phyloP scores from a whole-genome alignment of 2,329 filamentous ascomycete genomes.

The Pleoardoris graminearum region DNA sequence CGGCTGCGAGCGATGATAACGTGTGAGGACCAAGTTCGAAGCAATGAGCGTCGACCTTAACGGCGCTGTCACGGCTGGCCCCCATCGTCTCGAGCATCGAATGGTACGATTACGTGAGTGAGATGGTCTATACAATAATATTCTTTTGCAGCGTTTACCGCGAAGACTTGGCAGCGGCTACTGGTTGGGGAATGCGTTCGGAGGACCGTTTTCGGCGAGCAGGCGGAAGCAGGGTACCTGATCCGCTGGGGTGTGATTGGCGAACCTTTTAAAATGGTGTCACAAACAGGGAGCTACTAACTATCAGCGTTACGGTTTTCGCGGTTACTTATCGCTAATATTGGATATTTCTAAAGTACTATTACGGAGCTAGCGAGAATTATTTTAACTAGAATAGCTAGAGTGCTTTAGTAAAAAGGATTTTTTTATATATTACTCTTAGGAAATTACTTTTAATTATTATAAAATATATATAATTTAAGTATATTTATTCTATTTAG shows the following conservation, averaged over 20 bases:
- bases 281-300: conserved; percentile 1
- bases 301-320: conserved; percentile 8
- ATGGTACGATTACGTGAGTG: not conserved
- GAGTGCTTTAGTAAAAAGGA: too few species aligned
- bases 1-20: conserved; percentile 18
- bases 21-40: conserved; percentile 14
- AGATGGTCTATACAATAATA: not conserved
- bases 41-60: conserved; percentile 4
- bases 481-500: too few species aligned
- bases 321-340: not conserved
- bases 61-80: not conserved
- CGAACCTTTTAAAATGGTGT: conserved; percentile 11
- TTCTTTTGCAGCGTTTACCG: conserved; percentile 28
- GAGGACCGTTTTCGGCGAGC: conserved; percentile 19
- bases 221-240: conserved; percentile 11
- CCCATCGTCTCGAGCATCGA: not conserved
- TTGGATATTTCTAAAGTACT: not conserved
- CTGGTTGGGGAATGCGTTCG: conserved; percentile 17
- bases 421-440: too few species aligned
- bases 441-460: too few species aligned
- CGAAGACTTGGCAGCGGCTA: conserved; percentile 26
- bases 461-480: too few species aligned
- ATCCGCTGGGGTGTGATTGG: conserved; percentile 29
- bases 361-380: too few species aligned
- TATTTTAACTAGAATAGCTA: too few species aligned